Base-by-base conservation (phyloP, 2,329 filamentous ascomycete genomes). In the Emericellopsis cladophorae region DNA sequence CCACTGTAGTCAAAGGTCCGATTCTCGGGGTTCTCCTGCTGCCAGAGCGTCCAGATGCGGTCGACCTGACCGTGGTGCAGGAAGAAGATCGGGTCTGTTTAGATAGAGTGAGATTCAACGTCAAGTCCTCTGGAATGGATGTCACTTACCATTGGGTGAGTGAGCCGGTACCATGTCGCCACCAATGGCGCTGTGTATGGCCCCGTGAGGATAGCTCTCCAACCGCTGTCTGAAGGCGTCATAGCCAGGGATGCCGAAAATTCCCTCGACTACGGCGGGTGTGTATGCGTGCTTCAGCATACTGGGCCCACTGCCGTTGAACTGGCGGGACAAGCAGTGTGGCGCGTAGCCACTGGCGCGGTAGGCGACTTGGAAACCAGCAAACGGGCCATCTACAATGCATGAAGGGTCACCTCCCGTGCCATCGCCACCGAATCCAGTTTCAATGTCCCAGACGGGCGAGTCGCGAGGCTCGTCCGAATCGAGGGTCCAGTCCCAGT, bases 401-500 rank as follows among this genome's bases (percentile, higher is more conserved):
- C 44, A 42, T 36, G 22, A 36, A 32, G 37, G 12, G 40, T 40
- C 36, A 11, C 41, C 21, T 10, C 16, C 24, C 42, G 39, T 37
- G 8, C 57, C 56, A 41, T 57, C 48, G 18, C 53, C 51, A 7
- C 57, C 56, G 41, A 60, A 60, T 16, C 56, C 58, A 12, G 37
- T 40, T 12, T 42, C 33, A 3, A 40, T 14, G 14, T 49, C 46
- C 32, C 47, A 45, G n/a, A 58, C 45, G 18, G 54, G 44, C 6
- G 55, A 48, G 9, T 39, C 37, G 15, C 45, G 45, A 8, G 57
- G 40, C 42, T 51, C 45, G 11, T 45, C 42, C 38, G 46, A 50
- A 38, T 61, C 58, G 2, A 53, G 48, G 4, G 49, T 51, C 59
- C 59, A 62, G 41, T 62, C 54, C 58, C 57, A 62, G 47, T 60